Conservation (phyloP, 495 filamentous ascomycete genomes). For the Margaritispora aquatica region DNA sequence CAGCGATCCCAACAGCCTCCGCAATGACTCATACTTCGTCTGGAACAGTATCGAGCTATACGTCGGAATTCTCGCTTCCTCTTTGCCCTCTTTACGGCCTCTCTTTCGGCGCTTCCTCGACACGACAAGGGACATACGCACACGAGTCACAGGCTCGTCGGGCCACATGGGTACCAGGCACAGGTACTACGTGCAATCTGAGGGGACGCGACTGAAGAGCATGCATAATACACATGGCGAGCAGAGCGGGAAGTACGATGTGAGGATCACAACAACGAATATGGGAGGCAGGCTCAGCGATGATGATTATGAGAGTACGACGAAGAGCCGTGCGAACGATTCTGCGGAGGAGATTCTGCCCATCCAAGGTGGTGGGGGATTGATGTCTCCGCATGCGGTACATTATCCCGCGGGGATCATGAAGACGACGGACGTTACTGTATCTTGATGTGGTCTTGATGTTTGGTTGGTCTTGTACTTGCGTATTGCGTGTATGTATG, state of each 20-base stretch:
- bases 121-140: not conserved
- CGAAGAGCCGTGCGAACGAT: not conserved
- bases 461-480: too few species aligned
- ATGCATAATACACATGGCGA: not conserved
- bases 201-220: constrained; percentile 3
- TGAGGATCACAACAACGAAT: constrained; percentile 3
- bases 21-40: constrained; percentile 9
- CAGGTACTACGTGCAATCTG: constrained; percentile 11
- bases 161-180: not conserved
- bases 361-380: not conserved
- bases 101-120: constrained; percentile 27
- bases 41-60: constrained; percentile 21
- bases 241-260: not conserved
- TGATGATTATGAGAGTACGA: not conserved
- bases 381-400: not conserved
- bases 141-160: not conserved
- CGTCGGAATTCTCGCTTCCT: constrained; percentile 37
- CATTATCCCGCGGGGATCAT: constrained; percentile 3
- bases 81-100: constrained; percentile 37
- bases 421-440: constrained; percentile 6
- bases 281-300: not conserved
- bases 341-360: constrained; percentile 12
- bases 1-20: not conserved
- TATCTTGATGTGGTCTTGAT: too few species aligned
- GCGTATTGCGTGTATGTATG: too few species aligned